A percentile compares a stretch with the other conserved stretches of the same genome.
Evolutionary conservation across 2,329 filamentous ascomycete species (phyloP).

Genomic region (Penicillium thymicola): DNA sequence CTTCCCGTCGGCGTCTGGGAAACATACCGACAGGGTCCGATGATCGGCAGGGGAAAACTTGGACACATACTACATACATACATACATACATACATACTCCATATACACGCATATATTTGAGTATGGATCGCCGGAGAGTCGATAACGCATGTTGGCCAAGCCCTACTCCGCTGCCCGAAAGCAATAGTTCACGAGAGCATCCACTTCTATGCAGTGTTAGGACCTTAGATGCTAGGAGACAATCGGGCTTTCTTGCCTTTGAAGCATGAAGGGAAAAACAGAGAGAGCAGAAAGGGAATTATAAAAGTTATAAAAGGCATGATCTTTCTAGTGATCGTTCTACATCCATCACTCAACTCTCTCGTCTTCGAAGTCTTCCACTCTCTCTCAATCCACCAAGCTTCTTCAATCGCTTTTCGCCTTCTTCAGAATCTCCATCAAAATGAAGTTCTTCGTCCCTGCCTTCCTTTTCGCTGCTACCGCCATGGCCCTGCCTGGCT

Average conservation of each 20-base stretch:
- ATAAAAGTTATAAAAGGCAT: constrained; percentile 21
- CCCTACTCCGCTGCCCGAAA: background rate
- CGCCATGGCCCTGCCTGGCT: constrained; percentile 21
- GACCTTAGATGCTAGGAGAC: background rate
- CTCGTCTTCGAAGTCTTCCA: background rate
- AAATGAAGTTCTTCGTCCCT: constrained; percentile 29
- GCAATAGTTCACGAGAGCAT: constrained; percentile 5
- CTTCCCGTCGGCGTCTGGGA: background rate
- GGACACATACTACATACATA: background rate
- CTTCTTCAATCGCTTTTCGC: background rate
- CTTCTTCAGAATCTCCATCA: constrained; percentile 5
- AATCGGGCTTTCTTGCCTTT: background rate
- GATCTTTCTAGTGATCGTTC: background rate
- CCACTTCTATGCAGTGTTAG: constrained; percentile 1
- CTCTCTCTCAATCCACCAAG: background rate
- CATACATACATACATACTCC: background rate
- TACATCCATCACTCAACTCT: constrained; percentile 10
- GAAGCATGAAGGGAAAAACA: background rate
- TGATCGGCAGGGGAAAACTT: background rate
- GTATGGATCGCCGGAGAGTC: background rate
- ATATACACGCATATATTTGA: background rate
- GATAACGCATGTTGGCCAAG: background rate
- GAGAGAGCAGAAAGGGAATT: background rate
- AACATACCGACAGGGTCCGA: background rate
- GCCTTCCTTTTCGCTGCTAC: constrained; percentile 25